Evolutionary conservation across 2,329 filamentous ascomycete species (phyloP).

Genomic region (Epichloe elymi): DNA sequence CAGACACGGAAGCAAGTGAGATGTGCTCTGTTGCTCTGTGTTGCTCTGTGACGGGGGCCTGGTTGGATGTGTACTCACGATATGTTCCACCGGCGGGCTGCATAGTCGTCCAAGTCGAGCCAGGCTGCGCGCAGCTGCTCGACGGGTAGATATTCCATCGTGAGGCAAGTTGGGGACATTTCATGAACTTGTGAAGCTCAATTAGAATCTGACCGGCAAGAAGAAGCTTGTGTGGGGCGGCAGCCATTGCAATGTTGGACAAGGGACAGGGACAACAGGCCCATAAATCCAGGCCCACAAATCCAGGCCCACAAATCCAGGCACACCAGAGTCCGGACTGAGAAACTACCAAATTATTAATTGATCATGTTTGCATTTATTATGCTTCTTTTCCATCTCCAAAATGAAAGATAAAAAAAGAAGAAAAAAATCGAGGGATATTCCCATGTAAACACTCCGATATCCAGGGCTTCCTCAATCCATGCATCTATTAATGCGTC

Average conservation of each 20-base stretch:
- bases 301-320: too few species aligned
- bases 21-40: too few species aligned
- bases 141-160: background rate
- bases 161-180: background rate
- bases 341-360: too few species aligned
- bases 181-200: background rate
- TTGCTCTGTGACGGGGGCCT: background rate
- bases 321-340: background rate
- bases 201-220: background rate
- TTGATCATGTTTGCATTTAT: background rate
- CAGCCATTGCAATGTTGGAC: too few species aligned
- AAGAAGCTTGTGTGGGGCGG: background rate
- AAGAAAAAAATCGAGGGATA: background rate
- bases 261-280: too few species aligned
- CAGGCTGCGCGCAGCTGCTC: slow-evolving; percentile 5
- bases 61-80: slow-evolving; percentile 3
- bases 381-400: slow-evolving; percentile 3
- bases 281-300: too few species aligned
- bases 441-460: slow-evolving; percentile 4
- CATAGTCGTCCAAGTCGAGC: slow-evolving; percentile 2
- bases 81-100: slow-evolving; percentile 3
- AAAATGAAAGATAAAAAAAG: background rate
- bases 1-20: background rate
- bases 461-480: slow-evolving; percentile 6
- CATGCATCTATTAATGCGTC: background rate